phyloP scores from a whole-genome alignment of 768 basidiomycete species.

The Tulasnella sp. region DNA sequence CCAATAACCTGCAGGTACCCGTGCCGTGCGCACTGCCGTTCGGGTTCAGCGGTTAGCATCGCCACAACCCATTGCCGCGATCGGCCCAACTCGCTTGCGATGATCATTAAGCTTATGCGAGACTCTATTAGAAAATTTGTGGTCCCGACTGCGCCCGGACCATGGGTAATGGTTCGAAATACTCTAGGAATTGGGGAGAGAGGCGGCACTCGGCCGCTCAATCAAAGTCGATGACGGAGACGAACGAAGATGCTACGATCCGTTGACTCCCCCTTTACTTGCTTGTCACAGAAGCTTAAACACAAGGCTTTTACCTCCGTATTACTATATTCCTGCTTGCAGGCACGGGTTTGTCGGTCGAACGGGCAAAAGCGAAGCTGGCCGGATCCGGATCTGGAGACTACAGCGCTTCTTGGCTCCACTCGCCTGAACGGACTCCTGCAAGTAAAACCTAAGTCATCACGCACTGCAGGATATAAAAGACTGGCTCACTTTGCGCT shows the following conservation, averaged over 20 bases:
- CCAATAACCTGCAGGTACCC: background rate
- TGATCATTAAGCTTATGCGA: background rate
- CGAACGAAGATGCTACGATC: background rate
- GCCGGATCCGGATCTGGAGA: background rate
- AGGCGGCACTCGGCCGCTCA: too few relatives aligned
- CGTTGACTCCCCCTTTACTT: background rate
- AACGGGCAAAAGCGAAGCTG: background rate
- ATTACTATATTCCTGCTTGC: background rate
- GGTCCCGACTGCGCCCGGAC: too few relatives aligned
- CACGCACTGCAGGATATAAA: background rate
- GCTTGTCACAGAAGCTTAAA: background rate
- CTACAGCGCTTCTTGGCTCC: background rate
- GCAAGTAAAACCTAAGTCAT: background rate
- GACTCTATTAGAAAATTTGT: background rate
- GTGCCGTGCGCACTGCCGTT: background rate
- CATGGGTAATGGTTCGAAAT: too few relatives aligned
- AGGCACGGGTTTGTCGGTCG: background rate
- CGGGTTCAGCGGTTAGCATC: background rate
- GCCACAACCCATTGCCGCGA: background rate
- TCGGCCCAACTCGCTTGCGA: background rate
- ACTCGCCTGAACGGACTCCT: too few relatives aligned
- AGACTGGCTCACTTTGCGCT: background rate
- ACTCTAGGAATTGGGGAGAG: too few relatives aligned
- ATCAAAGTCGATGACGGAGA: too few relatives aligned
- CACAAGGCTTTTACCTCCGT: background rate